phyloP scores from a whole-genome alignment of 1,139 yeast species.

The Sugiyamaella pinicola region DNA sequence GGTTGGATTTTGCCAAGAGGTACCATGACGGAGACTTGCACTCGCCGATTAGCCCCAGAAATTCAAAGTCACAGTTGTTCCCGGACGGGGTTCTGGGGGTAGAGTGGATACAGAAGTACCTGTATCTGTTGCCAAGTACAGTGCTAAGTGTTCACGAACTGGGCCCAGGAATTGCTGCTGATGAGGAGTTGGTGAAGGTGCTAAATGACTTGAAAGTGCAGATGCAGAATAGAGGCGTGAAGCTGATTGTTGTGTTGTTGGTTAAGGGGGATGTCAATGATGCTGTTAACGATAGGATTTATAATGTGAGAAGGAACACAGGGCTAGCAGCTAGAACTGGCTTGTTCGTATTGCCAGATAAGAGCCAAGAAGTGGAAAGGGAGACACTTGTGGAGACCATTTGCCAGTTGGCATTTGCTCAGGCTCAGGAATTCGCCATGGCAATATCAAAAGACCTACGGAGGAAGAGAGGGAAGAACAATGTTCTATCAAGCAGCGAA shows the following conservation, averaged over 20 bases:
- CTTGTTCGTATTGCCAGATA: conserved; percentile 45
- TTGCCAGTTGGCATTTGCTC: conserved; percentile 45
- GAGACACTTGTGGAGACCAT: conserved; percentile 46
- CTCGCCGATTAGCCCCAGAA: conserved; percentile 49
- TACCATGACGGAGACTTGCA: conserved; percentile 39
- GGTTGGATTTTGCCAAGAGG: conserved; percentile 39
- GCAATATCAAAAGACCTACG: conserved; percentile 45
- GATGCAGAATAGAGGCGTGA: conserved; percentile 40
- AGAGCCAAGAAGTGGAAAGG: conserved; percentile 45
- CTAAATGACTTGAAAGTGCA: conserved; percentile 43
- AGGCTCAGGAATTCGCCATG: conserved; percentile 49
- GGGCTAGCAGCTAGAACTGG: conserved; percentile 51
- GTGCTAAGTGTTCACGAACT: conserved; percentile 49
- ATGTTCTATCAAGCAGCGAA: conserved; percentile 14
- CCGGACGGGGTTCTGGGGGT: conserved; percentile 49
- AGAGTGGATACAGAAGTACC: conserved; percentile 56
- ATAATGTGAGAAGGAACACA: conserved; percentile 45
- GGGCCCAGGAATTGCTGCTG: conserved; percentile 41
- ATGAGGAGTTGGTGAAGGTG: conserved; percentile 43
- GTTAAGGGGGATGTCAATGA: conserved; percentile 40
- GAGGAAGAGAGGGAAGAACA: conserved; percentile 37
- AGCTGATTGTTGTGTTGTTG: conserved; percentile 41
- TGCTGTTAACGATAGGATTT: conserved; percentile 45
- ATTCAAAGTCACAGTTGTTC: conserved; percentile 42
- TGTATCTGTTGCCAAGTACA: conserved; percentile 48